phyloP scores from a whole-genome alignment of 179 eudicot genomes.

The Pouteria campechiana region DNA sequence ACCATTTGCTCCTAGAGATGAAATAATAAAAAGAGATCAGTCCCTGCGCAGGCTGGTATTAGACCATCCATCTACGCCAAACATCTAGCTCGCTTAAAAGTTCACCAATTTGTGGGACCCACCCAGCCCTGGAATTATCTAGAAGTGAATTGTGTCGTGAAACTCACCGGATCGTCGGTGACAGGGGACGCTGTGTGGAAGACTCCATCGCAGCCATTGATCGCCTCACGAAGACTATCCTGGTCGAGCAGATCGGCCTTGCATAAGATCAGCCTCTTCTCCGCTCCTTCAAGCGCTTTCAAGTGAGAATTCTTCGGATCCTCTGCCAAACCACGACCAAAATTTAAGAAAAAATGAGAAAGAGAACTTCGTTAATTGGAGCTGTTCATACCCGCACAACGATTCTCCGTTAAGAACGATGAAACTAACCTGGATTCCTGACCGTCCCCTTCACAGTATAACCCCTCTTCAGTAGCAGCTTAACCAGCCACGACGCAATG shows the following conservation, averaged over 20 bases:
- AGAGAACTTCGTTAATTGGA: too few relatives aligned
- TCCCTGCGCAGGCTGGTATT: too few relatives aligned
- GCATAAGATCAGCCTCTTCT: constrained; percentile 62
- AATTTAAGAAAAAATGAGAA: background rate
- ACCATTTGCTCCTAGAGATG: constrained; percentile 79
- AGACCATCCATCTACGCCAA: too few relatives aligned
- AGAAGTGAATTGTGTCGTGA: background rate
- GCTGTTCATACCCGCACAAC: too few relatives aligned
- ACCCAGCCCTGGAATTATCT: too few relatives aligned
- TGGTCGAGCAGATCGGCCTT: constrained; percentile 77
- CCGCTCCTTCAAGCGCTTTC: constrained; percentile 86
- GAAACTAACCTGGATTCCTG: constrained; percentile 80
- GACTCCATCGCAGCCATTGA: constrained; percentile 78
- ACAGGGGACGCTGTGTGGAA: constrained; percentile 95
- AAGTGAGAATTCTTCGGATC: constrained; percentile 82
- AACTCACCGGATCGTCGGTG: constrained; percentile 76
- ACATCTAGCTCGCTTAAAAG: too few relatives aligned
- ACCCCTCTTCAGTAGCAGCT: constrained; percentile 63
- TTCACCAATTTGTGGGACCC: too few relatives aligned
- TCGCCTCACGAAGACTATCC: constrained; percentile 58
- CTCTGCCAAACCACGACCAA: too few relatives aligned
- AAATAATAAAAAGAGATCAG: background rate
- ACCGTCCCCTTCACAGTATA: constrained; percentile 80
- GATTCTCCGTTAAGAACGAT: too few relatives aligned
- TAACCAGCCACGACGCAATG: constrained; percentile 93